phyloP scores from a whole-genome alignment of 2,329 filamentous ascomycete genomes.

The Colletotrichum sp. region DNA sequence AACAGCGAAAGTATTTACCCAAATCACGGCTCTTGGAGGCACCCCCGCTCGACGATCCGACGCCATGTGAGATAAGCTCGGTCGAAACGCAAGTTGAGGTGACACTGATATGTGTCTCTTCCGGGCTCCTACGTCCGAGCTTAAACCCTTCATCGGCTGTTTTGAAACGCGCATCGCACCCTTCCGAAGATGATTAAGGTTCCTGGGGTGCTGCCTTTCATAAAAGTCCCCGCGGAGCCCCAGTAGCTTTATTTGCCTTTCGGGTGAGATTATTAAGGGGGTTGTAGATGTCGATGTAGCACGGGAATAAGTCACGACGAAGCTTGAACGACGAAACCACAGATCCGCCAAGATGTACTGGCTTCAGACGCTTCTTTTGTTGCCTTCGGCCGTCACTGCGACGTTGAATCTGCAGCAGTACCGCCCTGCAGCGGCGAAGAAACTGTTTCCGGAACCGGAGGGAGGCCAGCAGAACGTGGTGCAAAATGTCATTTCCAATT shows the following conservation, averaged over 20 bases:
- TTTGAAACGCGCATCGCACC: conserved; percentile 18
- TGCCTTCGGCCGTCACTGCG: conserved; percentile 3
- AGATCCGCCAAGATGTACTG: background rate
- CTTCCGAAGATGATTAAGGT: conserved; percentile 9
- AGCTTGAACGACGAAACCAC: background rate
- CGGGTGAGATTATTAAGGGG: background rate
- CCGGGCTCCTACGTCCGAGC: conserved; percentile 4
- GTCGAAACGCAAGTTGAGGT: background rate
- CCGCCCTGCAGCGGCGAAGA: background rate
- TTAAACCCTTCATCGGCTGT: background rate
- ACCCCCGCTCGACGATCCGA: background rate
- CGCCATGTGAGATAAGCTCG: background rate
- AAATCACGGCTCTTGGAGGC: background rate
- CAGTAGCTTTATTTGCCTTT: background rate
- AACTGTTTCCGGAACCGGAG: background rate
- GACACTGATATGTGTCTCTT: conserved; percentile 6
- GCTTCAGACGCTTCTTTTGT: background rate
- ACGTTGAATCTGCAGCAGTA: conserved; percentile 19
- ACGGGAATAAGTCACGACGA: background rate
- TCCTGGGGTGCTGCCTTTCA: background rate
- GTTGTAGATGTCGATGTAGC: background rate
- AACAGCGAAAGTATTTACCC: background rate
- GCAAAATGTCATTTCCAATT: background rate
- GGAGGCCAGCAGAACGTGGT: background rate
- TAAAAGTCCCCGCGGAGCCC: background rate